Evolutionary conservation across 1,284 basidiomycete species (phyloP).

Genomic region (Puccinia coronata): DNA sequence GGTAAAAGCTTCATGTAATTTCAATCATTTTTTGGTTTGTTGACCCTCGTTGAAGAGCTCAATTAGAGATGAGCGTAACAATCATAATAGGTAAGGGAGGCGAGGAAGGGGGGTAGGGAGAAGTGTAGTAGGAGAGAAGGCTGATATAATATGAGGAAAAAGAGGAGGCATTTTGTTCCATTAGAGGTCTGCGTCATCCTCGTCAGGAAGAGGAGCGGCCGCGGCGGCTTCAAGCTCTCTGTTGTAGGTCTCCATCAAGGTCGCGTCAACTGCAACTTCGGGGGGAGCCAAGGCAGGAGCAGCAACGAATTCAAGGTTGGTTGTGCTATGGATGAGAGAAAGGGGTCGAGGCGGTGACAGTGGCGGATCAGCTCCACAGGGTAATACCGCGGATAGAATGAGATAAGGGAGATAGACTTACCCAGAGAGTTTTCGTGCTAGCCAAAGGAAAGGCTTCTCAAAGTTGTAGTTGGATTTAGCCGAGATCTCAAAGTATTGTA

Average conservation of each 20-base stretch:
- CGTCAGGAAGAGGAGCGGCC: constrained; percentile 63
- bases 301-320: constrained; percentile 88
- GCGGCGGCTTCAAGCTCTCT: constrained; percentile 69
- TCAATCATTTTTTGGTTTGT: not conserved
- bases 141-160: constrained; percentile 14
- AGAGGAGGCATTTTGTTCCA: not conserved
- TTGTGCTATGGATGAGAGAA: constrained; percentile 63
- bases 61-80: constrained; percentile 12
- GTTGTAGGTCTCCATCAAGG: constrained; percentile 80
- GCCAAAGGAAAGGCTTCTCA: constrained; percentile 99
- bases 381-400: not conserved
- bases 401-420: not conserved
- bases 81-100: not conserved
- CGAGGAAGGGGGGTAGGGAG: not conserved
- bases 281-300: constrained; percentile 93
- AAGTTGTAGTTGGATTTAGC: constrained; percentile 99
- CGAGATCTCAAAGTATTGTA: constrained; percentile 99
- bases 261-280: constrained; percentile 81
- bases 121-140: not conserved
- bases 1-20: not conserved
- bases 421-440: constrained; percentile 95
- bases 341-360: not conserved
- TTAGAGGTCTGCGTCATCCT: constrained; percentile 60
- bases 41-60: not conserved
- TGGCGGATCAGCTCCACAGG: not conserved